These are phyloP conservation scores for Angophora floribunda DNA, from an alignment of 345 rosid genomes.

Conservation along the genomic window DNA sequence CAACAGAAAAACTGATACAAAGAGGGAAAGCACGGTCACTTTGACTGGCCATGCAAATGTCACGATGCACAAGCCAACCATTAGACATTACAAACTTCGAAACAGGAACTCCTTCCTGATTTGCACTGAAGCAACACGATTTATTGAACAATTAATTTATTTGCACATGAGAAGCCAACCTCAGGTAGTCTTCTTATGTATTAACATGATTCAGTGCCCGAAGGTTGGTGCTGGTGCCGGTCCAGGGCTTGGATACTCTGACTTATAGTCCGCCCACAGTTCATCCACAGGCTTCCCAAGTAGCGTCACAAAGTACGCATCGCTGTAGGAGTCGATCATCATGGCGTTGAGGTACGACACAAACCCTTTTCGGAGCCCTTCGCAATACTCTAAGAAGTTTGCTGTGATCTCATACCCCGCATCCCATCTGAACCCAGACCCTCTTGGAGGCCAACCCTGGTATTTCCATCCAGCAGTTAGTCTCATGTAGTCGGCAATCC, in stretches of 20 bases:
- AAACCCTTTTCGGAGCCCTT: neutral
- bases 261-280: neutral
- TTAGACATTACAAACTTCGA: neutral
- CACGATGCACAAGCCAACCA: neutral
- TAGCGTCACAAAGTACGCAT: neutral
- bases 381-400: neutral
- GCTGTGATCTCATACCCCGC: neutral
- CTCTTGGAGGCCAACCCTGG: neutral
- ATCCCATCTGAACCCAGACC: neutral
- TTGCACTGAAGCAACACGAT: neutral
- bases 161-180: neutral
- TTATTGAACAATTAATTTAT: neutral
- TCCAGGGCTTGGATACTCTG: neutral
- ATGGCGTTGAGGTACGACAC: neutral
- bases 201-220: neutral
- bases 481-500: neutral
- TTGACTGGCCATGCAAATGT: neutral
- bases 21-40: neutral
- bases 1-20: neutral
- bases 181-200: neutral
- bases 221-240: neutral
- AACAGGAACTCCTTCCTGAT: neutral
- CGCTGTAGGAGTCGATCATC: neutral
- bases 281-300: neutral
- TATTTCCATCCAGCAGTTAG: neutral